phyloP scores from a whole-genome alignment of 2,329 filamentous ascomycete genomes.

The Dendrostoma leiphaemia region DNA sequence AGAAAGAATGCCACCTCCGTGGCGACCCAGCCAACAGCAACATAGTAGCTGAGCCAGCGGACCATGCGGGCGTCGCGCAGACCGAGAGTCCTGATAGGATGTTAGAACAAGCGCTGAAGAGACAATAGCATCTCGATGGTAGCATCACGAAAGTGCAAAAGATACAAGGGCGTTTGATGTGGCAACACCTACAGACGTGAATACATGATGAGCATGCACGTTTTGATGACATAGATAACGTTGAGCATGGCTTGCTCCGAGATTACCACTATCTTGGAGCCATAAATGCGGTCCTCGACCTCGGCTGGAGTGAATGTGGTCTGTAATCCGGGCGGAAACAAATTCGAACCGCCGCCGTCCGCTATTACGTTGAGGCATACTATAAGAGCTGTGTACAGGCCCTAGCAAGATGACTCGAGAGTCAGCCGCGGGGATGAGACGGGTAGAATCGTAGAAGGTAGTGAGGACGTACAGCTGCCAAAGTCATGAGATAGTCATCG shows the following conservation, averaged over 20 bases:
- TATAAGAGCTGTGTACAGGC: constrained; percentile 37
- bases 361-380: constrained; percentile 39
- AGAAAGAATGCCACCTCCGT: constrained; percentile 45
- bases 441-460: too few species aligned
- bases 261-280: constrained; percentile 41
- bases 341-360: constrained; percentile 39
- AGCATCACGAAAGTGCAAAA: too few species aligned
- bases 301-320: constrained; percentile 33
- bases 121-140: too few species aligned
- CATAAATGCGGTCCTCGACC: constrained; percentile 39
- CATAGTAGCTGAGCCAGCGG: constrained; percentile 36
- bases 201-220: constrained; percentile 26
- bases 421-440: too few species aligned
- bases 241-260: constrained; percentile 40
- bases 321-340: constrained; percentile 36
- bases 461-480: not conserved
- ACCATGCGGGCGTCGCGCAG: constrained; percentile 32
- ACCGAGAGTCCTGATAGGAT: constrained; percentile 35
- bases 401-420: too few species aligned
- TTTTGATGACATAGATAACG: constrained; percentile 26
- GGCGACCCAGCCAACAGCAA: constrained; percentile 38
- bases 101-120: too few species aligned
- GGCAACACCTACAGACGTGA: too few species aligned
- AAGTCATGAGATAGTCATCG: constrained; percentile 5
- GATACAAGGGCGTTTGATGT: too few species aligned